These are phyloP conservation scores for Xerocomellus amylosporus DNA, from an alignment of 768 basidiomycete genomes.

Conservation along the genomic window DNA sequence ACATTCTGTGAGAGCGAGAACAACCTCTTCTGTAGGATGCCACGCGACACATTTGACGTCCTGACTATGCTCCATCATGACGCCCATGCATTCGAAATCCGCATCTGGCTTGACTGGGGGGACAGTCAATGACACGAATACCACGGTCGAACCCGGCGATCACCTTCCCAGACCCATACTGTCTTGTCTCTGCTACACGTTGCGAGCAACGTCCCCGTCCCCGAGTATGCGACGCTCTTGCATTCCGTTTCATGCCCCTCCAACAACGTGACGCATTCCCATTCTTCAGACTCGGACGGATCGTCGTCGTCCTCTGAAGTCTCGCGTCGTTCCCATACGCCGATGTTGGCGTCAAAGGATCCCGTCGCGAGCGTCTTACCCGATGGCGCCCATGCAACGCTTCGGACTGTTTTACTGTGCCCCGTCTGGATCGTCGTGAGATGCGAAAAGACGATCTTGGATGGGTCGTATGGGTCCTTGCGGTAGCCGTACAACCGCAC, in stretches of 20 bases:
- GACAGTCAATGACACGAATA: neutral
- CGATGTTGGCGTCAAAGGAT: slow-evolving; percentile 91
- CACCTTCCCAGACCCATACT: slow-evolving; percentile 99
- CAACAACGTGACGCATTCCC: slow-evolving; percentile 84
- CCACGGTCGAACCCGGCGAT: slow-evolving; percentile 10
- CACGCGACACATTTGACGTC: slow-evolving; percentile 95
- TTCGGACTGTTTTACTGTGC: slow-evolving; percentile 85
- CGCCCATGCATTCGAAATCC: slow-evolving; percentile 93
- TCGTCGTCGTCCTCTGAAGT: slow-evolving; percentile 38
- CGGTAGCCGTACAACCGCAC: slow-evolving; percentile 80
- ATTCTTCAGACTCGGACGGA: slow-evolving; percentile 48
- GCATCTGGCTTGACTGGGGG: slow-evolving; percentile 78
- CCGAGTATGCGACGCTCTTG: slow-evolving; percentile 84
- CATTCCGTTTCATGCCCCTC: slow-evolving; percentile 98
- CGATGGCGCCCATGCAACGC: slow-evolving; percentile 85
- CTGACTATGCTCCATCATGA: slow-evolving; percentile 95
- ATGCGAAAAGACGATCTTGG: slow-evolving; percentile 41
- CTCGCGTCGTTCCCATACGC: slow-evolving; percentile 79
- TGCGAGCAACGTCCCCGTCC: slow-evolving; percentile 75
- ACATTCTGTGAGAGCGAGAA: slow-evolving; percentile 10
- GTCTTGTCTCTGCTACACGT: slow-evolving; percentile 96
- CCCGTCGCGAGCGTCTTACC: slow-evolving; percentile 86
- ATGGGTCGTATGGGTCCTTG: slow-evolving; percentile 20
- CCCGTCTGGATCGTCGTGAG: slow-evolving; percentile 73
- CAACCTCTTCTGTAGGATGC: slow-evolving; percentile 94